Percentiles rank a stretch among this genome's conserved stretches.
phyloP scores from a whole-genome alignment of 345 rosid genomes.

The Pistacia atlantica region DNA sequence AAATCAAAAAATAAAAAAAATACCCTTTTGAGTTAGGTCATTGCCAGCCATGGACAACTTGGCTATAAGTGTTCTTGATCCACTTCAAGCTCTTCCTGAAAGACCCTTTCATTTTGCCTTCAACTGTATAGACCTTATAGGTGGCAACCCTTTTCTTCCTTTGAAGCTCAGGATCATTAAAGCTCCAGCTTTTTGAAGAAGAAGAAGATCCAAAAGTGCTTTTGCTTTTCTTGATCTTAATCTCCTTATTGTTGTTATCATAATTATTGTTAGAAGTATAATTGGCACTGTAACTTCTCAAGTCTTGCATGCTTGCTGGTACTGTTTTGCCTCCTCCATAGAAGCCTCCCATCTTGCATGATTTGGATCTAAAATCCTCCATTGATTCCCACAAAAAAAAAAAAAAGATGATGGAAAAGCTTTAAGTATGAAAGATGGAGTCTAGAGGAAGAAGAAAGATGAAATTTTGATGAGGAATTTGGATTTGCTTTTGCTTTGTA shows the following conservation, averaged over 20 bases:
- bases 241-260: slow-evolving; percentile 26
- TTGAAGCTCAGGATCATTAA: slow-evolving; percentile 78
- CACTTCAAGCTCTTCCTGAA: slow-evolving; percentile 82
- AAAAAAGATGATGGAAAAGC: not conserved
- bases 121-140: slow-evolving; percentile 77
- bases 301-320: slow-evolving; percentile 58
- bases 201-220: slow-evolving; percentile 33
- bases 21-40: not conserved
- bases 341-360: slow-evolving; percentile 43
- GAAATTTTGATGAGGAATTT: not conserved
- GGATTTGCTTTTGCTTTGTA: slow-evolving; percentile 9
- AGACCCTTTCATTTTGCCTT: slow-evolving; percentile 91
- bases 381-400: slow-evolving; percentile 18
- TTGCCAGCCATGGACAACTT: slow-evolving; percentile 58
- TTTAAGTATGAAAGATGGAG: not conserved
- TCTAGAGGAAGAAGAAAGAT: not conserved
- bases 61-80: slow-evolving; percentile 76
- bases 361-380: slow-evolving; percentile 65
- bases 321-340: slow-evolving; percentile 35
- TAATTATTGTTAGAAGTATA: slow-evolving; percentile 17
- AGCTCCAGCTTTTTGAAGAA: slow-evolving; percentile 64
- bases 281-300: slow-evolving; percentile 60
- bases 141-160: slow-evolving; percentile 94
- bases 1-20: not conserved
- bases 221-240: slow-evolving; percentile 58